Evolutionary conservation across 345 rosid species (phyloP).

Genomic region (Lumnitzera racemosa): DNA sequence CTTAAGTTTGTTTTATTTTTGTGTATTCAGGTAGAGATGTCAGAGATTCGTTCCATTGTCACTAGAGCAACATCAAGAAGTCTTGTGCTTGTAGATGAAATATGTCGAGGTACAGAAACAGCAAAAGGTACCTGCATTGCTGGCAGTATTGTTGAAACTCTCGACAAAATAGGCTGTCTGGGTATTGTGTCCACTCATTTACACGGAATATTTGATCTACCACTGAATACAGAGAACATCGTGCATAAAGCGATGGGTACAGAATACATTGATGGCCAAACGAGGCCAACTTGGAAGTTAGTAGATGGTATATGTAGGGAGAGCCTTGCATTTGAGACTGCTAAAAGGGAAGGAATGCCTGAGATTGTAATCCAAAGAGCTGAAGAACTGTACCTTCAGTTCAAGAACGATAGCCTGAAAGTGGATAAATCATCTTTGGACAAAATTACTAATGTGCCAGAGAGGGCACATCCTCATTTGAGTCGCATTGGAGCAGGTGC

Average conservation of each 20-base stretch:
- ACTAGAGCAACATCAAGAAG: slow-evolving; percentile 73
- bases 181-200: slow-evolving; percentile 93
- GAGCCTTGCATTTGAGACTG: slow-evolving; percentile 99
- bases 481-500: slow-evolving; percentile 15
- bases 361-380: slow-evolving; percentile 70
- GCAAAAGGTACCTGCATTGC: slow-evolving; percentile 96
- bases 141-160: slow-evolving; percentile 76
- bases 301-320: slow-evolving; percentile 84
- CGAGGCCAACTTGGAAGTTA: slow-evolving; percentile 85
- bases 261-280: slow-evolving; percentile 53
- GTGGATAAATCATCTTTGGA: slow-evolving; percentile 7
- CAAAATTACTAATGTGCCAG: slow-evolving; percentile 16
- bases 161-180: slow-evolving; percentile 77
- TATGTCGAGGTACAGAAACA: slow-evolving; percentile 97
- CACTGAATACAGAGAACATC: slow-evolving; percentile 50
- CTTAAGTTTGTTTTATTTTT: background rate
- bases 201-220: slow-evolving; percentile 77
- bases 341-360: slow-evolving; percentile 86
- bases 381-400: slow-evolving; percentile 59
- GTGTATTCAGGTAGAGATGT: slow-evolving; percentile 80
- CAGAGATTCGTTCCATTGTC: slow-evolving; percentile 75
- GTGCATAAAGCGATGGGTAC: slow-evolving; percentile 85
- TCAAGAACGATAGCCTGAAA: slow-evolving; percentile 15
- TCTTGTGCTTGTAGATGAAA: slow-evolving; percentile 88
- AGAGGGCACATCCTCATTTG: slow-evolving; percentile 11